phyloP scores from a whole-genome alignment of 129 eudicot species.

The Saussurea involucrata region DNA sequence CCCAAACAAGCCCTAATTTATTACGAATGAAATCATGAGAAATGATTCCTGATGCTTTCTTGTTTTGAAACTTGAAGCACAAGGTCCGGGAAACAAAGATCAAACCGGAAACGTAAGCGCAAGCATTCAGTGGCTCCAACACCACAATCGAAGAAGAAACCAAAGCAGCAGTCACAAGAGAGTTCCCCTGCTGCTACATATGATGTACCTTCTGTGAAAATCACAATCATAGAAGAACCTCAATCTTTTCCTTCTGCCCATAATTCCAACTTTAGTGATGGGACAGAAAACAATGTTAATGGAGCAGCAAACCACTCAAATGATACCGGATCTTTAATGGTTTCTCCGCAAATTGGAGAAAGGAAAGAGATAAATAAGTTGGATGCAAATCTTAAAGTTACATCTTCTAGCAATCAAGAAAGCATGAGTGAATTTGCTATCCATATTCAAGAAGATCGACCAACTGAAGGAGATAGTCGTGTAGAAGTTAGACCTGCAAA shows the following conservation, averaged over 20 bases:
- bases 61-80: constrained; percentile 29
- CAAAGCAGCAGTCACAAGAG: constrained; percentile 20
- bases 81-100: constrained; percentile 39
- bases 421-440: constrained; percentile 22
- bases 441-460: constrained; percentile 31
- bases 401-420: constrained; percentile 25
- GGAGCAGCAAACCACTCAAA: constrained; percentile 20
- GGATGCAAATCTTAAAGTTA: constrained; percentile 25
- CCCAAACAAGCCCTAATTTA: not conserved
- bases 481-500: constrained; percentile 7
- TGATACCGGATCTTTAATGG: constrained; percentile 27
- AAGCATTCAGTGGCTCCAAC: constrained; percentile 27
- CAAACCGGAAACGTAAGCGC: constrained; percentile 55
- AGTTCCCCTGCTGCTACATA: constrained; percentile 44
- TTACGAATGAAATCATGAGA: not conserved
- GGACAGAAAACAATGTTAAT: constrained; percentile 7
- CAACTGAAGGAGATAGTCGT: constrained; percentile 17
- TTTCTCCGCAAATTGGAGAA: constrained; percentile 25
- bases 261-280: constrained; percentile 5
- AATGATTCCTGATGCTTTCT: not conserved
- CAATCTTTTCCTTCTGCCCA: constrained; percentile 11
- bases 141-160: constrained; percentile 55
- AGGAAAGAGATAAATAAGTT: constrained; percentile 19
- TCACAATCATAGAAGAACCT: constrained; percentile 39
- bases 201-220: constrained; percentile 31